Base-by-base conservation (phyloP, 768 basidiomycete species). In the Trametes coccinea region DNA sequence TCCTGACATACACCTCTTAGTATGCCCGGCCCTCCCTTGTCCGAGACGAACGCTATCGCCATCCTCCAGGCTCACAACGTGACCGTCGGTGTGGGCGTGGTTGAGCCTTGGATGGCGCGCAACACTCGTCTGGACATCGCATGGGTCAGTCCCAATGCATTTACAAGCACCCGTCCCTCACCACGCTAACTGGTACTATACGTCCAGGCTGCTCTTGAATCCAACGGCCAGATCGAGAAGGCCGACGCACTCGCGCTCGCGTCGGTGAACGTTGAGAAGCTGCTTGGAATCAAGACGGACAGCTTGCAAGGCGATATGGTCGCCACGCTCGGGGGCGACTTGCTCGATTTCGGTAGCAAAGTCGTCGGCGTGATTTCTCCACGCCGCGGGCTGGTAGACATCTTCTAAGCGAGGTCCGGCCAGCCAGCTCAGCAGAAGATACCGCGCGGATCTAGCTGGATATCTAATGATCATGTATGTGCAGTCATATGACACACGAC, bases 51-150 rank as follows among this genome's bases (percentile, higher is more conserved):
- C 52, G 79, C 84, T 0, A 76, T 92, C 46, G 77, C 82, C 29
- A 78, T 78, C 51, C 81, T 97, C 17, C 70, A 87, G 14, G 76
- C 78, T 4, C 81, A 89, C 44, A 86, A 85, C 22, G 89, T 95
- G 11, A 84, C 83, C 5, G 85, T 91, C 33, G 90, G 84, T 27
- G 70, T 92, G 48, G 88, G 87, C n/a, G 78, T 87, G 50, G 74
- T 80, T 45, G 84, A 87, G 62, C 81, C 82, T 46, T 93, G 88
- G 88, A 78, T 80, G 29, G 86, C 89, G 16, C 83, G 90, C n/a
- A 92, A 88, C 69, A 79, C 88, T 7, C 83, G 88, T 10, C 89
- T 92, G 63, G 92, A 95, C 64, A 75, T 85, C 37, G 89, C 84
- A 51, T 95, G 93, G 93, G 89, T 88, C 61, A 66, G 84, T 76